Conservation (phyloP, 495 filamentous ascomycete species). For the Evernia prunastri region DNA sequence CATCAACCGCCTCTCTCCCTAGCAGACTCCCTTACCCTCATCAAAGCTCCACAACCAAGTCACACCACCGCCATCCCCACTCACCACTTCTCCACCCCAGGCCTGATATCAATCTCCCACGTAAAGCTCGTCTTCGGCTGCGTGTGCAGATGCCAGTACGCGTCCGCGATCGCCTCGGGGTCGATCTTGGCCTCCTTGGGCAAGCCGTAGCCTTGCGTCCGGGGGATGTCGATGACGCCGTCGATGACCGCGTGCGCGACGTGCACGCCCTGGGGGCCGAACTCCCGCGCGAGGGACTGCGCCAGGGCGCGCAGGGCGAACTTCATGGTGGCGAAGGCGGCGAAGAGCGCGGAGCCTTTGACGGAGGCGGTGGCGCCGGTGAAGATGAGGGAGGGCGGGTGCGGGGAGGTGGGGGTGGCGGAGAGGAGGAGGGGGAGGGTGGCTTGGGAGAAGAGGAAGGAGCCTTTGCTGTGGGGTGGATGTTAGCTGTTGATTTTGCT, state of each 20-base stretch:
- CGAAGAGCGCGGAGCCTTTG: conserved; percentile 63
- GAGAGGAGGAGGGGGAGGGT: conserved; percentile 65
- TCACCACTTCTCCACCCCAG: conserved; percentile 71
- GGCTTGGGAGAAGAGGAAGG: conserved; percentile 70
- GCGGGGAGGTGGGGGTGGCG: conserved; percentile 36
- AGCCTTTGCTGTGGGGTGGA: conserved; percentile 50
- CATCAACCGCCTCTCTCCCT: background rate
- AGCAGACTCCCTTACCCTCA: background rate
- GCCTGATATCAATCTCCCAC: conserved; percentile 77
- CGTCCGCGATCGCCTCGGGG: conserved; percentile 84
- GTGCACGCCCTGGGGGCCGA: conserved; percentile 83
- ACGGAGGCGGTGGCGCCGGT: conserved; percentile 83
- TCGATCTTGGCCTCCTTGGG: conserved; percentile 63
- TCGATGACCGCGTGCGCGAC: conserved; percentile 82
- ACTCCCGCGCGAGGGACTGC: conserved; percentile 79
- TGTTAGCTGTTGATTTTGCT: background rate
- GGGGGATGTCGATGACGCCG: conserved; percentile 79
- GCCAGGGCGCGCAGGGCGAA: conserved; percentile 72
- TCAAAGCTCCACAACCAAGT: background rate
- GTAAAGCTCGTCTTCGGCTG: conserved; percentile 77
- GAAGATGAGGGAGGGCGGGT: conserved; percentile 79
- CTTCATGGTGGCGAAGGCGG: conserved; percentile 70
- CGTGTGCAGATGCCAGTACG: conserved; percentile 83
- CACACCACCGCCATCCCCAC: background rate
- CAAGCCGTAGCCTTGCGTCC: conserved; percentile 54